Base-by-base conservation (phyloP, 371 early-diverging fungal genomes). In the Apophysomyces trapeziformis region DNA sequence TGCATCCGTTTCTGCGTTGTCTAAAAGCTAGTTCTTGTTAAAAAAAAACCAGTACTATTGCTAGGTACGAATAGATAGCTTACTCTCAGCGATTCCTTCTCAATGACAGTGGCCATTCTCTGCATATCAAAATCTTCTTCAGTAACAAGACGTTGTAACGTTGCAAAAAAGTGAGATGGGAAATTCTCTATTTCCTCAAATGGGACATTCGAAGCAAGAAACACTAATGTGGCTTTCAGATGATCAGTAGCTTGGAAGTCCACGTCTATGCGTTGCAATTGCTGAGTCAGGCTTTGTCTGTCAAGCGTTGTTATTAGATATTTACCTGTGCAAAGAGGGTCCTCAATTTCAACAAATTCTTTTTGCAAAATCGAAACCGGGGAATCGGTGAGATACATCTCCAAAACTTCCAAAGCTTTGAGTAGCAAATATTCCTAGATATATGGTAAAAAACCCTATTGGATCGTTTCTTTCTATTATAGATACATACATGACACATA, bases 331-430 rank as follows among this genome's bases (percentile, higher is more conserved):
- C 88, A 88, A 36, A 87, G 79, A 7, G 90, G 88, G 21, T 88
- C 88, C 66, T 87, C 88, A 32, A 80, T 86, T 65, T 90, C 90
- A 16, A 90, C 90, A 79, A 90, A 88, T 63, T 86, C 86, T 47
- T 83, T 87, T 66, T 84, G 85, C 63, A 90, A 69, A 8, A 87
- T 72, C 4, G 89, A 83, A 0, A 88, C 86, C 21, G 90, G 85
- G 4, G 90, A 90, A 63, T 90, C 90, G 0, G 89, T 86, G 16
- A 90, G 76, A 65, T 89, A 90, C 1, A 66, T 68, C 47, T 81
- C 76, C 64, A 83, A 61, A 0, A 83, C 76, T 50, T 83, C 81
- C 41, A 83, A 60, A n/a, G 81, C 81, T 74, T 79, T 80, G 63
- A 76, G 64, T 62, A 65, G 67, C 14, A 77, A 61, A 44, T 70